A percentile compares a stretch with the other conserved stretches of the same genome.
Evolutionary conservation across 1,284 basidiomycete species (phyloP).

Genomic region (Fomitopsis schrenkii): DNA sequence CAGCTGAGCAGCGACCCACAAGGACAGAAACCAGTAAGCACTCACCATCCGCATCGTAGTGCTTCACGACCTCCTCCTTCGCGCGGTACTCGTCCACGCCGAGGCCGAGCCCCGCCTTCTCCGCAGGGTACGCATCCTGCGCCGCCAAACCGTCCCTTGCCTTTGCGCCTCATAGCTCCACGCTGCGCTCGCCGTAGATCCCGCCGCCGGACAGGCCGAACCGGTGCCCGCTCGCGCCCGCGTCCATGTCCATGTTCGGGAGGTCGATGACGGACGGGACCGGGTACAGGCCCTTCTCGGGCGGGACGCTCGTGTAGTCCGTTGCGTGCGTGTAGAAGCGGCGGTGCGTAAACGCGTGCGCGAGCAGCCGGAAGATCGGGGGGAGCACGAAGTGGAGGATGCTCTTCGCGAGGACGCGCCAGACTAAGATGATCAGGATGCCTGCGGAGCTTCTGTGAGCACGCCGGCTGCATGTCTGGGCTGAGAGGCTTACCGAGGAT

Average conservation of each 20-base stretch:
- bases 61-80: constrained; percentile 43
- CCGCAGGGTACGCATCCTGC: constrained; percentile 12
- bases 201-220: constrained; percentile 8
- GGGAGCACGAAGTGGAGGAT: constrained; percentile 73
- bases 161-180: constrained; percentile 8
- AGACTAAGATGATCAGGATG: constrained; percentile 72
- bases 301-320: constrained; percentile 71
- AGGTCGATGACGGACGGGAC: constrained; percentile 88
- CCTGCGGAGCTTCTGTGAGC: constrained; percentile 26
- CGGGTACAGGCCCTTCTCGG: constrained; percentile 57
- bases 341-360: constrained; percentile 57
- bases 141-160: constrained; percentile 8
- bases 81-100: constrained; percentile 21
- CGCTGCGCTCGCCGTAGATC: constrained; percentile 16
- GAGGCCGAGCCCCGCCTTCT: constrained; percentile 29
- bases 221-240: constrained; percentile 17
- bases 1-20: neutral
- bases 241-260: constrained; percentile 38
- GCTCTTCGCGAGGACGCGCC: constrained; percentile 83
- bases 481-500: constrained; percentile 39
- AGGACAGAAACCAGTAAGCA: constrained; percentile 5
- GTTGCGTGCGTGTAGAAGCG: constrained; percentile 88
- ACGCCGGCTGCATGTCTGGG: neutral
- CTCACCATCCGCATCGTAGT: constrained; percentile 86
- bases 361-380: constrained; percentile 73